phyloP scores from a whole-genome alignment of 805 yeast species.

The Metschnikowia chrysomelidarum region DNA sequence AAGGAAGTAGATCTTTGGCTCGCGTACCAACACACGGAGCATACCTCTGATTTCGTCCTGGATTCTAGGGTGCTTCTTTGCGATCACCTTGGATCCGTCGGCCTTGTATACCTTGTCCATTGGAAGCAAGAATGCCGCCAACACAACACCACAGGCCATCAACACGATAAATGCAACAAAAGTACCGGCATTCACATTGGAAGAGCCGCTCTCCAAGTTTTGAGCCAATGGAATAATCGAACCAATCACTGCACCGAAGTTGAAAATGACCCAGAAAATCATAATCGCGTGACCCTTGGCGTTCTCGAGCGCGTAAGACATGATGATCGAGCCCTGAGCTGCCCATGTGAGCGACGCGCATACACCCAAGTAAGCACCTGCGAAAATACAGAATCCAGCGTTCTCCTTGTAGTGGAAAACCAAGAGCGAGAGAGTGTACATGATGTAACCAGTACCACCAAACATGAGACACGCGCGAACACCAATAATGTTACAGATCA shows the following conservation, averaged over 20 bases:
- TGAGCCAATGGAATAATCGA: conserved; percentile 55
- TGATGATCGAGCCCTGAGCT: conserved; percentile 55
- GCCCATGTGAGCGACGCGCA: conserved; percentile 59
- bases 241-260: conserved; percentile 62
- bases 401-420: conserved; percentile 46
- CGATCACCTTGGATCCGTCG: conserved; percentile 49
- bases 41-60: conserved; percentile 45
- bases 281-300: conserved; percentile 53
- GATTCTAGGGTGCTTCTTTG: conserved; percentile 45
- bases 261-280: conserved; percentile 60
- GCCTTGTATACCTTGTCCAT: conserved; percentile 46
- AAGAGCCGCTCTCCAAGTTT: conserved; percentile 40
- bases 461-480: conserved; percentile 42
- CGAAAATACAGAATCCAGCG: conserved; percentile 51
- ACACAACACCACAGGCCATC: conserved; percentile 45
- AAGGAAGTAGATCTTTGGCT: conserved; percentile 46
- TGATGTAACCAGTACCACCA: conserved; percentile 56
- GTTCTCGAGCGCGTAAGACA: conserved; percentile 55
- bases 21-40: conserved; percentile 33
- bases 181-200: conserved; percentile 45
- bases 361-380: conserved; percentile 57
- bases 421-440: conserved; percentile 52
- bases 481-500: conserved; percentile 51
- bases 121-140: conserved; percentile 50
- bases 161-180: conserved; percentile 53